These are phyloP conservation scores for Actinomortierella ambigua DNA, from an alignment of 371 early-diverging fungal genomes.

Conservation along the genomic window DNA sequence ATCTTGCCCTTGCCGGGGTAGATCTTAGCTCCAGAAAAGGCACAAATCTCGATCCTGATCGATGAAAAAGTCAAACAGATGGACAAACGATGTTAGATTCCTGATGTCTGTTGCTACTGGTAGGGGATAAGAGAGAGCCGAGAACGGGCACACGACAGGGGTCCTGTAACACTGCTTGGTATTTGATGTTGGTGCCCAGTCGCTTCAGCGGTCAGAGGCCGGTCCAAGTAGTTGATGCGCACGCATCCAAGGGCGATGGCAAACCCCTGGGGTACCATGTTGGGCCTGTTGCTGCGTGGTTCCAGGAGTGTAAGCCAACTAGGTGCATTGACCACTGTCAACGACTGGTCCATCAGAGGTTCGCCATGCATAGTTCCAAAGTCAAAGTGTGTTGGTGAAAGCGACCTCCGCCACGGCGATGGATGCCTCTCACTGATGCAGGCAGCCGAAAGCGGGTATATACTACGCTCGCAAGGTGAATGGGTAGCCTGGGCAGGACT, in stretches of 20 bases:
- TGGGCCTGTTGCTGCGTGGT: background rate
- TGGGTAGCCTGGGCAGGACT: no score
- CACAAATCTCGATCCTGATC: slow-evolving; percentile 87
- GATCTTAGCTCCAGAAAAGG: slow-evolving; percentile 98
- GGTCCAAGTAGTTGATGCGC: background rate
- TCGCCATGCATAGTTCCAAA: slow-evolving; percentile 6
- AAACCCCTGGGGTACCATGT: background rate
- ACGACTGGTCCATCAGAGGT: slow-evolving; percentile 22
- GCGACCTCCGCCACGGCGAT: no score
- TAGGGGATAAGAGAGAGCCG: background rate
- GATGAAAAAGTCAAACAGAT: slow-evolving; percentile 8
- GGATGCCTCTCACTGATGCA: no score
- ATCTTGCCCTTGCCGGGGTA: slow-evolving; percentile 97
- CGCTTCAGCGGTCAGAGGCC: background rate
- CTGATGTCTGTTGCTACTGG: no score
- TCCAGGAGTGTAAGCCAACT: background rate
- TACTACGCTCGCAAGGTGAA: no score
- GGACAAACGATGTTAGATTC: background rate
- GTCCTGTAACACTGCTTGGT: slow-evolving; percentile 4
- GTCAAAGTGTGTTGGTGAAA: no score
- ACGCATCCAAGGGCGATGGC: no score
- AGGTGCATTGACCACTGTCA: background rate
- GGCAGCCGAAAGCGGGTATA: no score
- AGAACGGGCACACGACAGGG: slow-evolving; percentile 6
- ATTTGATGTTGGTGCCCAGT: background rate